Conservation (phyloP, 345 rosid species). For the Euphorbia lathyris region DNA sequence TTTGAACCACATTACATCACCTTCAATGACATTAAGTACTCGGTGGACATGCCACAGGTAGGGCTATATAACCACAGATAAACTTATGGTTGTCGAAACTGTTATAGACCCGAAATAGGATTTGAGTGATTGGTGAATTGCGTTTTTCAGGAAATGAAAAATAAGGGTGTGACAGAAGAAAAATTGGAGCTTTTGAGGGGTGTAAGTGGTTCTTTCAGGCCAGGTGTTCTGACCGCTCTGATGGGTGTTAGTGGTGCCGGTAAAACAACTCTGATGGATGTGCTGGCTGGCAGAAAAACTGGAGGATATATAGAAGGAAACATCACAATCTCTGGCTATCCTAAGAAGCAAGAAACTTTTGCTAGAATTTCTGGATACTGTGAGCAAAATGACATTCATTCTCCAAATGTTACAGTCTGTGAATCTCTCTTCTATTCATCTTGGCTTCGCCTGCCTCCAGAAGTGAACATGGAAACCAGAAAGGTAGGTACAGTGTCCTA, state of each 20-base stretch:
- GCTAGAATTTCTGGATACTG: constrained; percentile 81
- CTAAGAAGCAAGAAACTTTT: constrained; percentile 74
- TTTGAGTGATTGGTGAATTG: background rate
- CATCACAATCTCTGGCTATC: constrained; percentile 65
- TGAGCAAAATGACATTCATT: constrained; percentile 76
- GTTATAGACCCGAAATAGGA: background rate
- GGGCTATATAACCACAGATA: background rate
- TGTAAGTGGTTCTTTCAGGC: constrained; percentile 81
- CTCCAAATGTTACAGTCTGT: constrained; percentile 72
- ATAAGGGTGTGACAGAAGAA: constrained; percentile 50
- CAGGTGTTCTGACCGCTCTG: constrained; percentile 78
- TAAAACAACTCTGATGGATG: constrained; percentile 85
- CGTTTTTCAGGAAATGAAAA: constrained; percentile 47
- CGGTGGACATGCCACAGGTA: constrained; percentile 86
- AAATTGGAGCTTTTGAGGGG: constrained; percentile 61
- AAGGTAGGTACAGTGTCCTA: constrained; percentile 31
- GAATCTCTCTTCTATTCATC: constrained; percentile 74
- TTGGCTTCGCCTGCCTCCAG: constrained; percentile 60
- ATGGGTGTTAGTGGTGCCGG: constrained; percentile 90
- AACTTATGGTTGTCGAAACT: background rate
- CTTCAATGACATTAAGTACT: constrained; percentile 51
- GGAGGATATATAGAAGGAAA: constrained; percentile 69
- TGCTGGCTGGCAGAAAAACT: constrained; percentile 78
- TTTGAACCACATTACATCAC: constrained; percentile 61
- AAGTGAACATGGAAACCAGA: constrained; percentile 46